Base-by-base conservation (phyloP, 2,329 filamentous ascomycete species). In the Verticillium albo-atrum region DNA sequence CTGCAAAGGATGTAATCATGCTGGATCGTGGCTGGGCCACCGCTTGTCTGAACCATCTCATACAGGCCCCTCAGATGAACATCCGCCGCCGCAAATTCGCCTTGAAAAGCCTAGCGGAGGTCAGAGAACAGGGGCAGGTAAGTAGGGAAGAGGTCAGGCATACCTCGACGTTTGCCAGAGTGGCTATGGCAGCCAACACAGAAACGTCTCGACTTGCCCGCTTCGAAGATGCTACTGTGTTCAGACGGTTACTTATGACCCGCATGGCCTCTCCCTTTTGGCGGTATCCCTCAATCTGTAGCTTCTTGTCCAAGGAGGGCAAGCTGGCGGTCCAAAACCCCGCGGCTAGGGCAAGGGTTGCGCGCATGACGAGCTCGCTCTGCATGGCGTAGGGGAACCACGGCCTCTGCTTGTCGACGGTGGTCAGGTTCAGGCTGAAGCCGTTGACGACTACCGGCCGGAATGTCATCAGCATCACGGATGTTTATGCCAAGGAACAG, bases 321-420 rank as follows among this genome's bases (percentile, higher is more conserved):
- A 63, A 54, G 27, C 57, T 56, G 9, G 59, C 47, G 1, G 56
- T 53, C 51, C 61, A 53, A 35, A 63, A 64, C 17, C 61, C 63
- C 15, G 63, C 63, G 3, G 63, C 58, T 52, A 64, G 28, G 12
- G 63, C 60, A 7, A 63, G 42, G 2, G 63, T 64, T 12, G 57
- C 60, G 20, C 61, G 63, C 61, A 64, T 54, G 58, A 64, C 56
- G 30, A 64, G 51, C 6, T 58, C 35, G 55, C 60, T 64, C 56
- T 62, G 61, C 63, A 63, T 64, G 47, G 63, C 63, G 15, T 63
- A 63, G 4, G 61, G 63, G 20, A 64, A 63, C 61, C 63, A 63
- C 28, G 63, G 63, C 26, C 62, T 52, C 34, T 63, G 59, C 25
- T 28, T 58, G 17, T 64, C 62, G 10, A 34, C 51, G 3, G 59